These are phyloP conservation scores for Chlorella sp. DNA, from an alignment of 139 green algal genomes.

Conservation along the genomic window DNA sequence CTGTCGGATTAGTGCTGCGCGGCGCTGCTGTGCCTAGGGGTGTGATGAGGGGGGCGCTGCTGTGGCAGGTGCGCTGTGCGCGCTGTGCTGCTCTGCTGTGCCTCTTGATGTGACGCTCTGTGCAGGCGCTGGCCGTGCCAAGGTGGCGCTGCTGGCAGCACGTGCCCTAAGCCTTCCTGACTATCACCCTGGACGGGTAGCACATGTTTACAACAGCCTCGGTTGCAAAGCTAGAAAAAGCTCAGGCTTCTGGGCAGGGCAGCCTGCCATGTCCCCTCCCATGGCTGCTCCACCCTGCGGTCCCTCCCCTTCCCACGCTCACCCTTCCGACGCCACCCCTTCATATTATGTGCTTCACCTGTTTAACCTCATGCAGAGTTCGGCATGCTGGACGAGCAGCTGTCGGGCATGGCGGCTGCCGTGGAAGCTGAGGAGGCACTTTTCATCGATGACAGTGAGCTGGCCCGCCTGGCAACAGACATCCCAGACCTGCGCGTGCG, in stretches of 20 bases:
- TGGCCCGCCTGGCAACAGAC: conserved; percentile 83
- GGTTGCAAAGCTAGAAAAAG: no score
- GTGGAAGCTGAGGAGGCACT: conserved; percentile 55
- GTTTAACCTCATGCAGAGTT: conserved; percentile 75
- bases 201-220: no score
- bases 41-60: no score
- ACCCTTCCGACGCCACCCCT: neutral
- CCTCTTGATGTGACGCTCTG: no score
- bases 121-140: neutral
- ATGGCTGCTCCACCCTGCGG: neutral
- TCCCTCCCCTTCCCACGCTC: neutral
- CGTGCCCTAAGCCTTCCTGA: no score
- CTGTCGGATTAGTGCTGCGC: no score
- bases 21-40: no score
- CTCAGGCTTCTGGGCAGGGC: neutral
- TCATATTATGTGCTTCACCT: neutral
- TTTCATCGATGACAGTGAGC: conserved; percentile 59
- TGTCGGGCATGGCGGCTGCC: conserved; percentile 62
- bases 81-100: no score
- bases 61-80: no score
- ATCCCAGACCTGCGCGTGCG: conserved; percentile 89
- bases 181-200: no score
- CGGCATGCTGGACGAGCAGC: conserved; percentile 79
- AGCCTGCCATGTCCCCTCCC: neutral
- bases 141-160: neutral